Evolutionary conservation across 139 green algal species (phyloP), one percentile per base, ranked within the genome.

Genomic region (Tetratostichococcus sp.): DNA sequence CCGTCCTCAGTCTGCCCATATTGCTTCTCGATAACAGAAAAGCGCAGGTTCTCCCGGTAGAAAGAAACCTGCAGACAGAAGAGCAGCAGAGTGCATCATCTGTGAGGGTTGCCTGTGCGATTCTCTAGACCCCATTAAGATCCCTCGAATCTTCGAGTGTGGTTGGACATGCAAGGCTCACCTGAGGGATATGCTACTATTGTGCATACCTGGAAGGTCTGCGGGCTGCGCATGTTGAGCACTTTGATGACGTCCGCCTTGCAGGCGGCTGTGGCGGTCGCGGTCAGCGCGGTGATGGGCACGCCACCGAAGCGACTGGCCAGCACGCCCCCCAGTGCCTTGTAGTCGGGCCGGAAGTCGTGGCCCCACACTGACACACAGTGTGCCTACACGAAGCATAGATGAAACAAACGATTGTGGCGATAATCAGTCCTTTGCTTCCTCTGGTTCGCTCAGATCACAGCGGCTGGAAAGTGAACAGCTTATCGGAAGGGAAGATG

Each of bases 301-400:
- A 91, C 71, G 3, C 77, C 58, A 0, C 70, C 74, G 65, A 94
- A 93, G 66, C 35, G 43, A n/a, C 31, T 26, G 3, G 25, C 35
- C 71, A 81, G 72, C 69, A 74, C 35, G 67, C 34, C 34, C 5
- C 85, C 86, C 30, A 95, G 82, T 58, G 83, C 43, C 71, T 91
- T 87, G 76, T 95, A 95, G 68, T 94, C 86, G 19, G 87, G 84
- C 26, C 91, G 69, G 75, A 95, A 95, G 78, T 95, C 89, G 65
- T 95, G 90, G 14, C 91, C 91, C 90, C 90, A 95, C 16, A 78
- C 69, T 23, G 74, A 87, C 21, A 95, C 86, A 74, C 91, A 95
- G 79, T 95, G 91, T 25, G 88, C 89, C 75, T 88, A 73, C 58
- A 73, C 11, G 50, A 2, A 5, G 50, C 19, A 25, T n/a, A n/a